Conservation (phyloP, 2,329 filamentous ascomycete species). For the Gyromitra esculenta region DNA sequence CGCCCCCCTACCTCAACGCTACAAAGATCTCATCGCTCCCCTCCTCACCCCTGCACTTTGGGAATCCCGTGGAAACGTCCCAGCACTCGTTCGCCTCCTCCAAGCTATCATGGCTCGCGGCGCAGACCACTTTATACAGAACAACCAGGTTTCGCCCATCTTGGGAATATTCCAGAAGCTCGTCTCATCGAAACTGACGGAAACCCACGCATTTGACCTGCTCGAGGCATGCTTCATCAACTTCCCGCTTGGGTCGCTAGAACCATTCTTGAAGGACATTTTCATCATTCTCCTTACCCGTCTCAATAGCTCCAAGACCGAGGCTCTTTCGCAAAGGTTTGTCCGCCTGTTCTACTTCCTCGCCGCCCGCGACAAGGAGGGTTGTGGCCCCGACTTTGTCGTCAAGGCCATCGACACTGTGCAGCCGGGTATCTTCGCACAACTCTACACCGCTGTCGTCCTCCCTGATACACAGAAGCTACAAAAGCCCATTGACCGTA, state of each 20-base stretch:
- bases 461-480: constrained; percentile 90
- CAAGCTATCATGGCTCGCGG: constrained; percentile 84
- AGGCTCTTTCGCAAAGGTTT: constrained; percentile 86
- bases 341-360: constrained; percentile 95
- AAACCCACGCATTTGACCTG: constrained; percentile 87
- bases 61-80: constrained; percentile 92
- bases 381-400: constrained; percentile 93
- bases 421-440: constrained; percentile 79
- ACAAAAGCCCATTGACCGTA: constrained; percentile 86
- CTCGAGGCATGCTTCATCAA: constrained; percentile 80
- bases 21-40: constrained; percentile 79
- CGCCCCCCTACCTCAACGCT: constrained; percentile 80
- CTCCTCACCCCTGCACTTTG: constrained; percentile 84
- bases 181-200: constrained; percentile 81
- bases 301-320: constrained; percentile 76
- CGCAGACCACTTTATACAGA: constrained; percentile 76
- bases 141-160: constrained; percentile 80
- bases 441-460: constrained; percentile 86
- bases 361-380: constrained; percentile 78
- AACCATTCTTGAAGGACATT: constrained; percentile 81
- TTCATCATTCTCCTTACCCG: constrained; percentile 82
- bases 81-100: constrained; percentile 85
- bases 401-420: constrained; percentile 83
- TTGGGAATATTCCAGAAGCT: constrained; percentile 97
- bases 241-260: constrained; percentile 76